Evolutionary conservation across 305 asterid species (phyloP), one percentile per base, ranked within the genome.

Genomic region (Fraxinus ornus): DNA sequence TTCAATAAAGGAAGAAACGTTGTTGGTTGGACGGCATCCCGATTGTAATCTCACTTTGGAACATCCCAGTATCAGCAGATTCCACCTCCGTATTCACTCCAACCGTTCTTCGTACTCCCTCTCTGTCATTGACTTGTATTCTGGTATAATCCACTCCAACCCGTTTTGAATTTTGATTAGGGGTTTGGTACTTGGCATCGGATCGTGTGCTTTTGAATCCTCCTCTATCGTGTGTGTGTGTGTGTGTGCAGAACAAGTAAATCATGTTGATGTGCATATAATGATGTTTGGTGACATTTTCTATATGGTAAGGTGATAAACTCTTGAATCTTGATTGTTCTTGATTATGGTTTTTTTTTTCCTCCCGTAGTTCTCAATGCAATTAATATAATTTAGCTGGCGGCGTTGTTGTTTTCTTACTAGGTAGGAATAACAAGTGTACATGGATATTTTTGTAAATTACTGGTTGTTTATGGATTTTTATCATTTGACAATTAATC

Each of bases 11-110:
- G 97, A 94, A 81, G 95, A 92, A 83, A 62, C 75, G 19, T 80
- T 94, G 85, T 33, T 87, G 75, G 93, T 91, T 32, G 98, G 97
- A 19, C 89, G 98, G 79, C 97, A 94, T 37, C 97, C 97, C 0
- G 93, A 93, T 85, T 94, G 97, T 62, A 85, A 88, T 64, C 93
- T 94, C 72, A 91, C 88, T 47, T 79, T 94, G 91, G 97, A 92
- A 89, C 98, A 94, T 79, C 98, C 98, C 33, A 94, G 98, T 77
- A 91, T 94, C 85, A 94, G 97, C 89, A 88, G 98, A 92, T 92
- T 91, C 78, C 97, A 94, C 85, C 97, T 94, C 84, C 95, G 93
- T 49, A 89, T 93, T 41, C 92, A 90, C 85, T 88, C 94, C 33
- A 79, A 84, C 6, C 93, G 92, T 71, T 89, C 89, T 2, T 83